Base-by-base conservation (phyloP, 306 rosid genomes). In the Canavalia gladiata region DNA sequence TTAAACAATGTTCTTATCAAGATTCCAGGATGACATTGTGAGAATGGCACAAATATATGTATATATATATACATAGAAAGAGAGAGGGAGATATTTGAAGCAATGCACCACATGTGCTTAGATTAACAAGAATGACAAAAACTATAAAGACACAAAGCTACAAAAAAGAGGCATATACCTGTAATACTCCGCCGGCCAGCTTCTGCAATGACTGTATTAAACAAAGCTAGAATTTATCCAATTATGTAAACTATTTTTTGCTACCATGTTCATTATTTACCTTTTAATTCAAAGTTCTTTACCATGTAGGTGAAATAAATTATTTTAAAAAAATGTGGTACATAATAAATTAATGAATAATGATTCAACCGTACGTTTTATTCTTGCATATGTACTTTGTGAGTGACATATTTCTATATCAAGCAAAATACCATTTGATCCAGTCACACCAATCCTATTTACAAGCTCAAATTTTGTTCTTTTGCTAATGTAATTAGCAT, bases 111-210 rank as follows among this genome's bases (percentile, higher is more conserved):
- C 0, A 12, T 13, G 57, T 51, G 46, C 82, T 18, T 63, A 58
- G 75, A 42, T 65, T 33, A 75, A 76, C 81, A 82, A 29, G 72
- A 77, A 58, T 81, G 86, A 81, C 46, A 67, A 65, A 64, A 55
- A 76, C 82, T 80, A 76, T 13, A 78, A 31, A 64, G 42, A 5
- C 56, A 75, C 75, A 49, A 73, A 64, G 73, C 46, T 55, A 30
- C 46, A 18, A 63, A 31, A 18, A 57, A 56, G 29, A 9, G 42
- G 51, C 34, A 63, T 55, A 45, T 77, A n/a, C 77, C 66, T 66
- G 56, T 47, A 5, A 33, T 49, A 70, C 66, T 73, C 75, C 70
- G 84, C 89, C 85, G 74, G 91, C 90, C 87, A 78, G 74, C 78
- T 59, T 78, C 70, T 34, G 39, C 79, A 55, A 54, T 69, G 83